Percentiles rank a stretch among this genome's conserved stretches.
Conservation (phyloP, 2,329 filamentous ascomycete genomes). For the Emergomyces pasteurianus region DNA sequence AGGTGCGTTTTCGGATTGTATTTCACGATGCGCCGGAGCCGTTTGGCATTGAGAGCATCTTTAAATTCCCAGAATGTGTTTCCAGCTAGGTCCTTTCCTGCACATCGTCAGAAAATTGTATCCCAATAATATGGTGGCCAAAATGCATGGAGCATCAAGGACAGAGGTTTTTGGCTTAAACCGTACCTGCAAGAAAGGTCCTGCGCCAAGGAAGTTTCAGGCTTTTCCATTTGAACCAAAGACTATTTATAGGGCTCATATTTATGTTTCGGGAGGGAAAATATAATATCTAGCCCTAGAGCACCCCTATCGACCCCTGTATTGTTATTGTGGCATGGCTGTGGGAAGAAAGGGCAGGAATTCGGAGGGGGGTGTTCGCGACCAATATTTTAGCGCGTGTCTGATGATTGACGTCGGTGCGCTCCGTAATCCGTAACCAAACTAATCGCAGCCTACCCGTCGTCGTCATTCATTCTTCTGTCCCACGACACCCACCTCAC, state of each 20-base stretch:
- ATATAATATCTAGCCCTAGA: not conserved
- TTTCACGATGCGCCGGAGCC: slow-evolving; percentile 48
- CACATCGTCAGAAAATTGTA: not conserved
- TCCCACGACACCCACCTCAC: not conserved
- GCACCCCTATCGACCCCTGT: not conserved
- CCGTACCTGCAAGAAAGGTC: slow-evolving; percentile 45
- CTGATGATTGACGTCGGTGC: not conserved
- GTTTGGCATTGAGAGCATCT: slow-evolving; percentile 41
- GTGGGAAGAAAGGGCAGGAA: not conserved
- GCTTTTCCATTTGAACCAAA: slow-evolving; percentile 54
- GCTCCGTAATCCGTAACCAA: too few species aligned
- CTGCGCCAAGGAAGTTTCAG: slow-evolving; percentile 51
- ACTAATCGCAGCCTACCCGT: too few species aligned
- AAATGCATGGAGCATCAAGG: too few species aligned
- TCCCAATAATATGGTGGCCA: too few species aligned
- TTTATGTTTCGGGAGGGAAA: not conserved
- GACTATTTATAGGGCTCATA: slow-evolving; percentile 26
- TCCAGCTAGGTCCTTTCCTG: slow-evolving; percentile 49
- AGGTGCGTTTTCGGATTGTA: slow-evolving; percentile 42
- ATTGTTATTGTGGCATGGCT: not conserved
- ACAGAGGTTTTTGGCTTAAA: not conserved
- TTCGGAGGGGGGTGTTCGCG: not conserved
- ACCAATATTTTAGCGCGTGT: not conserved
- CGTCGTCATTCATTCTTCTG: not conserved
- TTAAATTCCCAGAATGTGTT: slow-evolving; percentile 59